Evolutionary conservation across 169 alveolate species (phyloP).

Genomic region (Babesia sp.): DNA sequence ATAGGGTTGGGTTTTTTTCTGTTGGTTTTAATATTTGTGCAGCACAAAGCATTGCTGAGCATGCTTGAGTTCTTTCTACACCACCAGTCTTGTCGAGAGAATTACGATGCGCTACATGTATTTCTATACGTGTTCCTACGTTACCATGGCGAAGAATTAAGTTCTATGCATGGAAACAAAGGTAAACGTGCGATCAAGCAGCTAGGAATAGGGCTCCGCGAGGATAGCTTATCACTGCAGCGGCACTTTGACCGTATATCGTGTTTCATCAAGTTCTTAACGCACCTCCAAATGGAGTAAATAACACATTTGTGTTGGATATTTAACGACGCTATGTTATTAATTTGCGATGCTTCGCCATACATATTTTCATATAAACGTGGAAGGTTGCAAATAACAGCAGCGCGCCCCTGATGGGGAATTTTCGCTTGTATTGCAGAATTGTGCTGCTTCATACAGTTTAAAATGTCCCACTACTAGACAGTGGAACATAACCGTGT

Average conservation of each 20-base stretch:
- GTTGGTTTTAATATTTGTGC: not conserved
- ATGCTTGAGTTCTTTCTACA: slow-evolving; percentile 47
- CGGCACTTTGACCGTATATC: slow-evolving; percentile 57
- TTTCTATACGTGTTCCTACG: slow-evolving; percentile 54
- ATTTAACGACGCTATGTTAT: not conserved
- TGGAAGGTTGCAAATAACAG: not conserved
- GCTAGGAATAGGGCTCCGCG: slow-evolving; percentile 18
- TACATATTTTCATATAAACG: not conserved
- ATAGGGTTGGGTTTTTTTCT: slow-evolving; percentile 6
- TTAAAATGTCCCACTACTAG: not conserved
- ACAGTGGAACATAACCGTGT: not conserved
- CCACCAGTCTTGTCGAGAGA: slow-evolving; percentile 8
- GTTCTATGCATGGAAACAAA: not conserved
- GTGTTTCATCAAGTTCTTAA: slow-evolving; percentile 64
- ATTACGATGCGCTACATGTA: slow-evolving; percentile 64
- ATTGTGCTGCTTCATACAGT: not conserved
- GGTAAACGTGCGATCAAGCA: not conserved
- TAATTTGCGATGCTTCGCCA: not conserved
- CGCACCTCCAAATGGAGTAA: slow-evolving; percentile 66
- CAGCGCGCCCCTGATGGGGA: slow-evolving; percentile 1
- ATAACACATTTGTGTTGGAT: not conserved
- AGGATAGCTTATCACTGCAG: slow-evolving; percentile 32
- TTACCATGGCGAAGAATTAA: slow-evolving; percentile 51
- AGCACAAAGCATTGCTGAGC: slow-evolving; percentile 39
- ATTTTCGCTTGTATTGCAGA: not conserved